phyloP scores from a whole-genome alignment of 2,329 filamentous ascomycete species.

The Colletotrichum lindemuthianum region DNA sequence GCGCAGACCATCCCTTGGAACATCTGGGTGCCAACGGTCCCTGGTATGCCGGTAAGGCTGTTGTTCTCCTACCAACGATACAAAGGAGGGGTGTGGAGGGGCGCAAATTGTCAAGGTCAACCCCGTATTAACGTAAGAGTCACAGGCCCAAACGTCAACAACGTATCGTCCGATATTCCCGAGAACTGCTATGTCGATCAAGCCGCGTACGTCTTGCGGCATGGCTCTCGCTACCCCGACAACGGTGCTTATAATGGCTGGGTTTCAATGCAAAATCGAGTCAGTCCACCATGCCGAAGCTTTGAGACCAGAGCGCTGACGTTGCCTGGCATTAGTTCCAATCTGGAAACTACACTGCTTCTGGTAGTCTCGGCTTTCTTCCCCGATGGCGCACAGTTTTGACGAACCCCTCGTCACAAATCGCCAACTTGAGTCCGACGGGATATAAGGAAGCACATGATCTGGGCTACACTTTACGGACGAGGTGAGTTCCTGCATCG shows the following conservation, averaged over 20 bases:
- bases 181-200: conserved; percentile 68
- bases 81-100: no score
- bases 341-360: conserved; percentile 61
- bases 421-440: conserved; percentile 67
- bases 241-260: conserved; percentile 68
- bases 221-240: conserved; percentile 73
- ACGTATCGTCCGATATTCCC: conserved; percentile 64
- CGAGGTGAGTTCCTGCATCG: conserved; percentile 42
- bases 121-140: neutral
- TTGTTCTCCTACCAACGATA: no score
- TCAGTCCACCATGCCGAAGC: conserved; percentile 39
- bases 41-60: conserved; percentile 56
- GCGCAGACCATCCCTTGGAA: conserved; percentile 53
- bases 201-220: conserved; percentile 67
- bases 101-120: no score
- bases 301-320: neutral
- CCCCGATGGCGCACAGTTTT: conserved; percentile 67
- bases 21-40: conserved; percentile 65
- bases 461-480: conserved; percentile 63
- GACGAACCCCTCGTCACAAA: conserved; percentile 63
- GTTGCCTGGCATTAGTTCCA: conserved; percentile 55
- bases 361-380: conserved; percentile 65
- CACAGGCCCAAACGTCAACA: conserved; percentile 64
- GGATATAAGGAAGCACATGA: conserved; percentile 71
- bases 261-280: conserved; percentile 57